Base-by-base conservation (phyloP, 2,329 filamentous ascomycete genomes). In the Phaeosphaeriaceae sp. region DNA sequence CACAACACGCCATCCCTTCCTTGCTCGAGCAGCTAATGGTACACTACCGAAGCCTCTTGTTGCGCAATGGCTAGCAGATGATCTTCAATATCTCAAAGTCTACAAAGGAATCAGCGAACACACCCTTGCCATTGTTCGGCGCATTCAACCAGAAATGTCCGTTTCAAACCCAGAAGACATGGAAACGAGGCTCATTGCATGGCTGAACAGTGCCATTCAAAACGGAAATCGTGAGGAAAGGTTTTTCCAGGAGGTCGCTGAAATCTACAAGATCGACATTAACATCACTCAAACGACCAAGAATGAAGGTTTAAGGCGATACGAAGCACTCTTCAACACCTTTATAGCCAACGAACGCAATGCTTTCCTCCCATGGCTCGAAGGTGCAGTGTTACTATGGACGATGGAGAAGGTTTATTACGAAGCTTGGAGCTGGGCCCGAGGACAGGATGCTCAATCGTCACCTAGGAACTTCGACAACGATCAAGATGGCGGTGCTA, bases 401-500 rank as follows among this genome's bases (percentile, higher is more conserved):
- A 59, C 60, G 15, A 71, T 67, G 5, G 69, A 72, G 41, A 71
- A 67, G 39, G 62, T 69, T 7, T 72, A 71, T 43, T 68, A 69
- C 47, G 62, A 68, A 32, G 65, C 69, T 6, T 72, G 67, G 67
- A 58, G 52, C 7, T 71, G 68, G 68, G 68, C 69, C 32, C 63
- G 62, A 15, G 46, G 50, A 42, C 62, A 66, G 41, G 57, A 63
- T 32, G 50, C 56, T 1, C 55, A 61, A 2, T 42, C 54, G 6
- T 54, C 48, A 15, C 55, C 50, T 7, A 49, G 65, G 21, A 61
- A 58, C 20, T 60, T 54, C 39, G 47, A 56, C n/a, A 62, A 68
- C n/a, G 86, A 88, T 63, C 75, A 75, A 0, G 87, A 89, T 65
- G 85, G 85, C 0, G 86, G 87, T 0, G 86, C 85, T 4, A 69